Evolutionary conservation across 2,329 filamentous ascomycete genomes (phyloP).

Genomic region (Alternaria metachromatica): DNA sequence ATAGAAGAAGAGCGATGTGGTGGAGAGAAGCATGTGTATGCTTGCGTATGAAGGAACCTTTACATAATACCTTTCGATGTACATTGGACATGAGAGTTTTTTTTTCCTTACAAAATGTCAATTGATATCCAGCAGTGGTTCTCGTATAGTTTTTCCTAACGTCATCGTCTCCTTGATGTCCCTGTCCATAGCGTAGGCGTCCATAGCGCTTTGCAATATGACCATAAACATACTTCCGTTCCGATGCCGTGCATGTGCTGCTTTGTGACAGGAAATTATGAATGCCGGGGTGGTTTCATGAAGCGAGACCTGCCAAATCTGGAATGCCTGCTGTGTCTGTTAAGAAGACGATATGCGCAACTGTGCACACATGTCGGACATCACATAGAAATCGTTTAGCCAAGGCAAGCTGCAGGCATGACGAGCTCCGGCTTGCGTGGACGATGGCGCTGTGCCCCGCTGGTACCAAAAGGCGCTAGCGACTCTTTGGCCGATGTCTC

Average conservation of each 20-base stretch:
- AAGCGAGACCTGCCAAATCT: not conserved
- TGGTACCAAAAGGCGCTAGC: not conserved
- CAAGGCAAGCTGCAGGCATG: not conserved
- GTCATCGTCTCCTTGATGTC: conserved; percentile 2
- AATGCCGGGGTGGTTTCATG: not conserved
- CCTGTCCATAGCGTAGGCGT: not conserved
- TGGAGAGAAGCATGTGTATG: not conserved
- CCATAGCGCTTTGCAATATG: not conserved
- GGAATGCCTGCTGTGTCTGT: not conserved
- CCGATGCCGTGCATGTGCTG: not conserved
- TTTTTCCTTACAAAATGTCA: conserved; percentile 14
- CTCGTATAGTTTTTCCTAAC: not conserved
- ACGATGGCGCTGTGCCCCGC: not conserved
- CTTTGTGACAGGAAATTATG: not conserved
- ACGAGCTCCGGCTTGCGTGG: not conserved
- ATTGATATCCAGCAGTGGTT: conserved; percentile 12
- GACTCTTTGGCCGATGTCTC: not conserved
- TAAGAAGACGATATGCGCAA: not conserved
- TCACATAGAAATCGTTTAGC: not conserved
- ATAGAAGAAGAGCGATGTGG: not conserved
- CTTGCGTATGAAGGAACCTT: conserved; percentile 5
- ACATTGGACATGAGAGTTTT: conserved; percentile 9
- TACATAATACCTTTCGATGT: conserved; percentile 18
- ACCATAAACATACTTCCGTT: not conserved
- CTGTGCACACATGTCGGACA: not conserved